Evolutionary conservation across 345 rosid genomes (phyloP), one percentile per base, ranked within the genome.

Genomic region (Triadica sebifera): DNA sequence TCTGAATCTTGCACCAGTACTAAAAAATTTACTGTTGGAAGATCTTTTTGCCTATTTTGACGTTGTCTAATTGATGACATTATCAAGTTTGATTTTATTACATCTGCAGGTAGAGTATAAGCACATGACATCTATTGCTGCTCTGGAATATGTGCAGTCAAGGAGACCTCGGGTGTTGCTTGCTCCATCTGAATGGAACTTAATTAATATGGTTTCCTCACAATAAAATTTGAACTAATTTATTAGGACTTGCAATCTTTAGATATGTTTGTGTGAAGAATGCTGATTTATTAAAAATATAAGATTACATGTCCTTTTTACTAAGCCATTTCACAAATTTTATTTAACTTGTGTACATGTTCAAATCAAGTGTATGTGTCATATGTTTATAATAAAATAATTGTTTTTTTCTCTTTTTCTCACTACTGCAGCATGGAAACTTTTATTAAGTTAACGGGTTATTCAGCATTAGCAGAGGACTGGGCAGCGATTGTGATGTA

Each of bases 161-260:
- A 82, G 86, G 85, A 87, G 93, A 78, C 93, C 93, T 50, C 71
- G 89, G 55, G 91, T 89, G 53, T 83, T 87, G 71, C 81, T 89
- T 17, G 89, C 90, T 29, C 91, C 88, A 41, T 79, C 87, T 2
- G 91, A 89, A 63, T 89, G 89, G 93, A 82, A 86, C 86, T 89
- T 89, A 68, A 70, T 56, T 72, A 19, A 43, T 50, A 58, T 60
- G 25, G 20, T 38, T 47, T 67, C 47, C 25, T 50, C 6, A 24
- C 29, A 71, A 45, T 49, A 24, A 56, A 62, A 38, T 68, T 29
- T 63, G 38, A 56, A 60, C 8, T 46, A 43, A 29, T 20, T 58
- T 29, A 45, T 51, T 50, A 6, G 20, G 55, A 65, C 12, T 12
- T 22, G n/a, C n/a, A n/a, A n/a, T n/a, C n/a, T n/a, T n/a, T n/a